Base-by-base conservation (phyloP, 2,329 filamentous ascomycete species). In the Aspergillus spinulosporus region DNA sequence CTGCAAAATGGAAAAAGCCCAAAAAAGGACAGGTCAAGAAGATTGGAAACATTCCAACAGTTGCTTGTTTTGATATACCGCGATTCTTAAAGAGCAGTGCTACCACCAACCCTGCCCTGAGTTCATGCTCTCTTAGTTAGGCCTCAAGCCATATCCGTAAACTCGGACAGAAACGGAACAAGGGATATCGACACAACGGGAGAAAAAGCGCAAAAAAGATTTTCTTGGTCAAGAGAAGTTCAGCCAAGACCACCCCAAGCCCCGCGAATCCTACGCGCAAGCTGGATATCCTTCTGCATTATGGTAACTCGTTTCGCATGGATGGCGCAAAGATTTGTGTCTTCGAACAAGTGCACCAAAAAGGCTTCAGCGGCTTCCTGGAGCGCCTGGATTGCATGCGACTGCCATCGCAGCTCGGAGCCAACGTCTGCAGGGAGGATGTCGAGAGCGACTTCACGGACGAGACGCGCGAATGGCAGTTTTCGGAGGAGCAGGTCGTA, bases 331-430 rank as follows among this genome's bases (percentile, higher is more conserved):
- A 97, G 83, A 78, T 97, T 97, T 62, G 90, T 90, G 76, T 96
- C 91, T 73, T 97, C 92, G 70, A 97, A 97, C n/a, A 97, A 80
- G 71, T 96, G 92, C 57, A 97, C 89, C 65, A 97, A 82, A 76
- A 96, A 97, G 4, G 93, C 93, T 78, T 97, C 93, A n/a, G 92
- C 86, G 11, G 93, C 91, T 80, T 97, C 93, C 76, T 97, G 93
- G 2, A 97, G 82, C 9, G 93, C 93, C 69, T 89, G 86, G 68
- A 97, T 94, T 50, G 94, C 93, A 67, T 96, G 93, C 52, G 90
- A 95, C 78, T 97, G 94, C 92, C 94, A 99, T 65, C 93, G 86
- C 74, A 97, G 85, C 59, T 90, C 88, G 56, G 85, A 80, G 58
- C 84, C 85, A 1, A 72, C 72, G 36, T 75, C 74, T 3, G 85